Base-by-base conservation (phyloP, 108 stramenopile genomes). In the Mayamaea pseudoterrestris region DNA sequence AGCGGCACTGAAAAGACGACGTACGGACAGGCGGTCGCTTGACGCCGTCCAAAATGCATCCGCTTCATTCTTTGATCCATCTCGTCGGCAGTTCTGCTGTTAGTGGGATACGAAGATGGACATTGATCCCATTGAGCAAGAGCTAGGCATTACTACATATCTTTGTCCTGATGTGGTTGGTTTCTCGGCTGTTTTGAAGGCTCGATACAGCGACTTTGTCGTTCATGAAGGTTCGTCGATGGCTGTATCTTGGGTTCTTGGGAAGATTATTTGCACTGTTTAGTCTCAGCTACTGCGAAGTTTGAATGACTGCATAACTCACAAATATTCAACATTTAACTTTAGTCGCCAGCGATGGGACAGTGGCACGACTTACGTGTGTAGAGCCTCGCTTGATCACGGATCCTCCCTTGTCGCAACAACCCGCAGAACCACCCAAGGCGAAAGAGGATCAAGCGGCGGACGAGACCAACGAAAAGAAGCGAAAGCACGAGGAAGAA, bases 171-270 rank as follows among this genome's bases (percentile, higher is more conserved):
- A 14, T 1, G n/a, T 24, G 21, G 9, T 22, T 2, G 86, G 86
- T 14, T 91, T 86, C 51, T 63, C 77, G 22, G 83, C 69, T 3
- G 76, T 83, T 5, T 44, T 75, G 21, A 91, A 91, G 58, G 89
- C 81, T 21, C 54, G 89, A 34, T 91, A 73, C 48, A 79, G 84
- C 2, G 89, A 91, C 53, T 91, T 91, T 50, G 29, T 91, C 25
- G 89, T 91, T 18, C 83, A 85, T 45, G 89, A 91, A 80, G 80
- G 25, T 30, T 39, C 18, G 37, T 6, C n/a, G n/a, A n/a, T n/a
- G n/a, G n/a, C n/a, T n/a, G n/a, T n/a, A n/a, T n/a, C n/a, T n/a
- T n/a, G n/a, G n/a, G n/a, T n/a, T n/a, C n/a, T n/a, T n/a, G n/a
- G n/a, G n/a, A n/a, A n/a, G n/a, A n/a, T n/a, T n/a, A n/a, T 6